Evolutionary conservation across 768 basidiomycete species (phyloP).

Genomic region (Hygrocybe coccinea): DNA sequence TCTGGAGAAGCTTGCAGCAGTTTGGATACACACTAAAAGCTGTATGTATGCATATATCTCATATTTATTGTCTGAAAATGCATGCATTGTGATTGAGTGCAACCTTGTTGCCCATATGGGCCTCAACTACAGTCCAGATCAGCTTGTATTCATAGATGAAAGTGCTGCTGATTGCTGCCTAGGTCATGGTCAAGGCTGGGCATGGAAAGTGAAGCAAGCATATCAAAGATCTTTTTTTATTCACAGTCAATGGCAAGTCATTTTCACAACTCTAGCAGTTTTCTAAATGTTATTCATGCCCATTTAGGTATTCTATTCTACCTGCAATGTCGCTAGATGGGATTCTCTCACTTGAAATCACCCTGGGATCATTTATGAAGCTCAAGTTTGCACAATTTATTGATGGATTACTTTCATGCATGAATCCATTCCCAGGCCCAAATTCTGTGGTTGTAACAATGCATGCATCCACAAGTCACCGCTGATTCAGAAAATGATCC

Average conservation of each 20-base stretch:
- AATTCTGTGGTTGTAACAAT: constrained; percentile 40
- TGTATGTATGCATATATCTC: constrained; percentile 3
- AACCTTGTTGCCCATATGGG: constrained; percentile 16
- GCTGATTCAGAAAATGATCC: constrained; percentile 12
- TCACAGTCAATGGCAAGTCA: constrained; percentile 18
- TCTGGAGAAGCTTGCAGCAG: constrained; percentile 14
- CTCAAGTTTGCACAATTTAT: constrained; percentile 31
- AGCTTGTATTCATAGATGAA: constrained; percentile 29
- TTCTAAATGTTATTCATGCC: not conserved
- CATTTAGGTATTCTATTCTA: constrained; percentile 29
- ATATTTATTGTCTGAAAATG: constrained; percentile 2
- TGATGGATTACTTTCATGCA: constrained; percentile 26
- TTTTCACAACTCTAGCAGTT: constrained; percentile 14
- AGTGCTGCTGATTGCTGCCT: constrained; percentile 23
- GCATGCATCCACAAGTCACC: constrained; percentile 30
- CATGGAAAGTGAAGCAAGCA: constrained; percentile 20
- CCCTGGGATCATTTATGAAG: constrained; percentile 26
- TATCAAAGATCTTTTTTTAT: constrained; percentile 25
- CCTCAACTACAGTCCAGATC: constrained; percentile 17
- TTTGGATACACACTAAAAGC: constrained; percentile 18
- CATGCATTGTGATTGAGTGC: constrained; percentile 14
- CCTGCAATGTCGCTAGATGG: constrained; percentile 35
- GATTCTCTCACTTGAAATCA: constrained; percentile 26
- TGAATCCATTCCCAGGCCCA: constrained; percentile 33
- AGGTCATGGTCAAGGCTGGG: constrained; percentile 21